Conservation (phyloP, 2,329 filamentous ascomycete species). For the Colletotrichum tropicale region DNA sequence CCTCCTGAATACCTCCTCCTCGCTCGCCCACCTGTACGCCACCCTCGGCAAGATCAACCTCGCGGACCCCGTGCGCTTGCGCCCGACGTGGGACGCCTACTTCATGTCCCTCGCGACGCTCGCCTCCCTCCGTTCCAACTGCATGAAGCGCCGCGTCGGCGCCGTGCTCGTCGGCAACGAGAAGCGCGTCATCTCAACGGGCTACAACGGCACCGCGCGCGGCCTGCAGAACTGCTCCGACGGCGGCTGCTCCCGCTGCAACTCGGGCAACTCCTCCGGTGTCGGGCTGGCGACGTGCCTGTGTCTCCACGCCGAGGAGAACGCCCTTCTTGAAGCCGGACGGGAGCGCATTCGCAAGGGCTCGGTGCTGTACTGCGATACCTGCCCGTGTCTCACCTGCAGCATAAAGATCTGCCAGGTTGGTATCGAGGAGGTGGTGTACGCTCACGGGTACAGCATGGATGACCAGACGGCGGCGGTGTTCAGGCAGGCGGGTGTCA, state of each 20-base stretch:
- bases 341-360: slow-evolving; percentile 85
- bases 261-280: slow-evolving; percentile 73
- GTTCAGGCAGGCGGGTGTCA: slow-evolving; percentile 82
- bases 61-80: slow-evolving; percentile 76
- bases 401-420: slow-evolving; percentile 99
- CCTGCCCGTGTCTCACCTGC: slow-evolving; percentile 95
- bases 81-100: slow-evolving; percentile 94
- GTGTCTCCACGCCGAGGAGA: slow-evolving; percentile 98
- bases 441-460: slow-evolving; percentile 93
- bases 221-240: slow-evolving; percentile 89
- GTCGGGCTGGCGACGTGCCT: slow-evolving; percentile 83
- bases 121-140: slow-evolving; percentile 89
- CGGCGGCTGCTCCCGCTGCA: slow-evolving; percentile 89
- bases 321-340: slow-evolving; percentile 92
- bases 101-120: slow-evolving; percentile 97
- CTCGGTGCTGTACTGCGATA: slow-evolving; percentile 90
- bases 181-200: slow-evolving; percentile 88
- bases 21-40: slow-evolving; percentile 72
- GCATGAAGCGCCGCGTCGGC: slow-evolving; percentile 96
- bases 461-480: slow-evolving; percentile 83
- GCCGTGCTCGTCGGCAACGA: slow-evolving; percentile 86
- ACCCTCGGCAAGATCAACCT: slow-evolving; percentile 79
- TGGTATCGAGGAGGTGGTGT: slow-evolving; percentile 94
- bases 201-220: slow-evolving; percentile 97
- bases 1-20: slow-evolving; percentile 82